phyloP scores from a whole-genome alignment of 352 stramenopile species.

The Phytopythium sindhum region DNA sequence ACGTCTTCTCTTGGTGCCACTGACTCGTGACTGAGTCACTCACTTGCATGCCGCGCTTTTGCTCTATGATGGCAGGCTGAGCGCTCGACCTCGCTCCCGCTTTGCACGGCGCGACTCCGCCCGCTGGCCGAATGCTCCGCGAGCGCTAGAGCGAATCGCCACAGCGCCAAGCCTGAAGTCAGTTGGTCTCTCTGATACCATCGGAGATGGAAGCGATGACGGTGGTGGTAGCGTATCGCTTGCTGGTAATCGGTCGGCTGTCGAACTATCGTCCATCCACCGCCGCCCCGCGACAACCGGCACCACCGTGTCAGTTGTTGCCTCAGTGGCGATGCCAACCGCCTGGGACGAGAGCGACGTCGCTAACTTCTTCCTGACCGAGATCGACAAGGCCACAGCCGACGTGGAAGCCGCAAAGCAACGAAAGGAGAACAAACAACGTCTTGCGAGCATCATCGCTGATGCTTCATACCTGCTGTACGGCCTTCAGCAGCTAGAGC shows the following conservation, averaged over 20 bases:
- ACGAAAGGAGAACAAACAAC: conserved; percentile 8
- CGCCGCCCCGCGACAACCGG: not conserved
- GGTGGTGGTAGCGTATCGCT: not conserved
- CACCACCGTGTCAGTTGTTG: not conserved
- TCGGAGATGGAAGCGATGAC: not conserved
- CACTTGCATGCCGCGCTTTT: not conserved
- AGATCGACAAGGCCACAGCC: conserved; percentile 38
- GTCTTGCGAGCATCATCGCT: conserved; percentile 37
- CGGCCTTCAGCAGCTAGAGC: conserved; percentile 24
- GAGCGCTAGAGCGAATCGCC: conserved; percentile 32
- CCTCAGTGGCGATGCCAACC: not conserved
- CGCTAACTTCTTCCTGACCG: conserved; percentile 73
- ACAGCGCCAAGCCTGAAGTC: conserved; percentile 16
- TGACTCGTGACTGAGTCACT: not conserved
- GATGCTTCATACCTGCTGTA: conserved; percentile 56
- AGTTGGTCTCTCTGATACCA: not conserved
- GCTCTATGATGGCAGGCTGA: conserved; percentile 16
- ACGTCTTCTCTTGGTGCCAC: not conserved
- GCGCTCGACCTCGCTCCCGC: conserved; percentile 42
- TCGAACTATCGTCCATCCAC: not conserved
- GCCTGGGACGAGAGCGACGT: conserved; percentile 34
- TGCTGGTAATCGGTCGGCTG: not conserved
- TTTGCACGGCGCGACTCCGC: conserved; percentile 49
- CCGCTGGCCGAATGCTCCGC: conserved; percentile 18
- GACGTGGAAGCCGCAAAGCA: conserved; percentile 15